Base-by-base conservation (phyloP, 129 eudicot species). In the Lactuca sativa region DNA sequence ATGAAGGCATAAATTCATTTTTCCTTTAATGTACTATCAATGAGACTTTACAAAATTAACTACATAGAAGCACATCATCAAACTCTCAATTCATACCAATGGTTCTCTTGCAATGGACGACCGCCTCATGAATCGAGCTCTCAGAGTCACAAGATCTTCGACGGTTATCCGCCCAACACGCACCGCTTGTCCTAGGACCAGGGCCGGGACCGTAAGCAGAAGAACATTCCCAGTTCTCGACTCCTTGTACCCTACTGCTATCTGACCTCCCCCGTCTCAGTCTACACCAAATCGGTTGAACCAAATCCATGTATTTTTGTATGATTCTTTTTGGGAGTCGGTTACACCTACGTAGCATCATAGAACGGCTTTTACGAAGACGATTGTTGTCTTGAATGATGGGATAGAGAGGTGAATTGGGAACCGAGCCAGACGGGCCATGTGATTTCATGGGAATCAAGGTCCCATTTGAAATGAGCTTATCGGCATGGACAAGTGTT, bases 91-190 rank as follows among this genome's bases (percentile, higher is more conserved):
- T 34, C 86, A 36, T 85, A 75, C 95, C 91, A 56, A 82, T 77
- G 56, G 92, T 89, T 86, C 82, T 85, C 77, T 92, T 92, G 74
- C 98, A 92, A 69, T 92, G 98, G 30, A 89, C 92, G 36, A 92
- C 96, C 0, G 98, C 98, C 81, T 92, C 98, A 9, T 86, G 75
- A 44, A 92, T 92, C 3, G 98, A 89, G 83, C 85, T 83, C 78
- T 92, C 98, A 0, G 96, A 92, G 72, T 92, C 96, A 59, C 86
- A 88, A 57, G 90, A 92, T 44, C 81, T 73, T 33, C 97, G 74
- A 82, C 87, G 84, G 48, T 84, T 72, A 72, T 85, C 93, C 4
- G 58, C 86, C 62, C 84, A 72, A 53, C 81, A 77, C 10, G 78
- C 86, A 33, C 66, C 83, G 15, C 93, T 82, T 15, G 83, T 74